Conservation (phyloP, 768 basidiomycete genomes). For the Candolleomyces efflorescens region DNA sequence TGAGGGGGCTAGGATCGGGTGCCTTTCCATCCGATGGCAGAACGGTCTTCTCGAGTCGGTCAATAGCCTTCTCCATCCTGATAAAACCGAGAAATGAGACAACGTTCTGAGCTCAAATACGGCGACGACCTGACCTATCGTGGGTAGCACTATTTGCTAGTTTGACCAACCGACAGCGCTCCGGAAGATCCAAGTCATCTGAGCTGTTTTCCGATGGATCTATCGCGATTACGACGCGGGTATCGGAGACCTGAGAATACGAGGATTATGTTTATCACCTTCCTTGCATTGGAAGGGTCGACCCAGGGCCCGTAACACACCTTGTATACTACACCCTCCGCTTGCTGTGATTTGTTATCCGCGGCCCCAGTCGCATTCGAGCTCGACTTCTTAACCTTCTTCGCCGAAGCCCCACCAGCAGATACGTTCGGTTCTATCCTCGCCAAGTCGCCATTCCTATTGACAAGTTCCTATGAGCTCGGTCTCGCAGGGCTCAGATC, state of each 20-base stretch:
- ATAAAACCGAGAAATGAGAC: conserved; percentile 21
- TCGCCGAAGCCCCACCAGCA: conserved; percentile 24
- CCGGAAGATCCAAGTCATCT: conserved; percentile 76
- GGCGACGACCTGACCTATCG: conserved; percentile 51
- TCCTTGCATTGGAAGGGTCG: background rate
- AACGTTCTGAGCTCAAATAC: background rate
- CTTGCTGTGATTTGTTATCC: conserved; percentile 34
- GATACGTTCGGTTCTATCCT: conserved; percentile 72
- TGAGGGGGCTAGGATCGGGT: conserved; percentile 45
- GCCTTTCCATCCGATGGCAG: conserved; percentile 31
- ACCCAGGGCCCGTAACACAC: conserved; percentile 28
- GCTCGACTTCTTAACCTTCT: conserved; percentile 40
- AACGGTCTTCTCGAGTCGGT: conserved; percentile 46
- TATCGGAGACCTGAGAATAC: conserved; percentile 63
- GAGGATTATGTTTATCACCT: background rate
- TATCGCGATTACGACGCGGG: conserved; percentile 76
- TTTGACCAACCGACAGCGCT: conserved; percentile 81
- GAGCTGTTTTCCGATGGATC: conserved; percentile 55
- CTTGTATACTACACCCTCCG: conserved; percentile 87
- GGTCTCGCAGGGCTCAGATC: conserved; percentile 9
- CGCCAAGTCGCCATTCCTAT: conserved; percentile 84
- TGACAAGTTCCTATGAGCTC: background rate
- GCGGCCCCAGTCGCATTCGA: conserved; percentile 16
- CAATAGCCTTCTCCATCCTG: conserved; percentile 82
- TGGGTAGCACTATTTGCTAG: conserved; percentile 91